phyloP scores from a whole-genome alignment of 2,329 filamentous ascomycete species.

The Fusarium sp. region DNA sequence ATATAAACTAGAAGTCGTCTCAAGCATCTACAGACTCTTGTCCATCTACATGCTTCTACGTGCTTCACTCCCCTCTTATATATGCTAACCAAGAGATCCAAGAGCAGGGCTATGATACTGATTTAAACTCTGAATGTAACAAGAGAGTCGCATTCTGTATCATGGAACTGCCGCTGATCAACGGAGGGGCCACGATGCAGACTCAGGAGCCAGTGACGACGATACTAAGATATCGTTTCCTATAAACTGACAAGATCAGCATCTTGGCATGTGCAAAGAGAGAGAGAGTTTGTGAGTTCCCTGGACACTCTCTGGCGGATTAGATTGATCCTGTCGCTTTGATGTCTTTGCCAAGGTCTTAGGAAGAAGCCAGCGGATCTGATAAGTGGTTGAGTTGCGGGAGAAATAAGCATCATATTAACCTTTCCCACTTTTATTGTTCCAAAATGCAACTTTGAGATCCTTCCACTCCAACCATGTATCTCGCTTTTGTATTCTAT shows the following conservation, averaged over 20 bases:
- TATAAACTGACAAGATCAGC: slow-evolving; percentile 40
- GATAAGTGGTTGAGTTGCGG: slow-evolving; percentile 11
- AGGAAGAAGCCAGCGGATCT: slow-evolving; percentile 5
- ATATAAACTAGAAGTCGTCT: background rate
- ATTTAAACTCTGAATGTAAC: slow-evolving; percentile 3
- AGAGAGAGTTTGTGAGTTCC: background rate
- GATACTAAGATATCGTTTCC: slow-evolving; percentile 15
- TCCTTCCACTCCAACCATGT: slow-evolving; percentile 5
- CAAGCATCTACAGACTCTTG: slow-evolving; percentile 3
- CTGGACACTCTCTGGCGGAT: background rate
- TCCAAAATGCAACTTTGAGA: slow-evolving; percentile 22
- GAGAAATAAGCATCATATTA: slow-evolving; percentile 28
- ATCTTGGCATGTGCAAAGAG: slow-evolving; percentile 29
- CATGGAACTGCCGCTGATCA: slow-evolving; percentile 20
- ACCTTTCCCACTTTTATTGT: slow-evolving; percentile 29
- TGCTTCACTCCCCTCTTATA: slow-evolving; percentile 34
- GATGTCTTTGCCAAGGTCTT: slow-evolving; percentile 12
- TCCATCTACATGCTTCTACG: slow-evolving; percentile 4
- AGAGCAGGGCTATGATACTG: slow-evolving; percentile 24
- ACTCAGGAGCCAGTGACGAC: background rate
- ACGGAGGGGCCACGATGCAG: slow-evolving; percentile 13
- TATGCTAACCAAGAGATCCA: slow-evolving; percentile 20
- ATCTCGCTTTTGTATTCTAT: background rate
- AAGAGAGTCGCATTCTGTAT: slow-evolving; percentile 8
- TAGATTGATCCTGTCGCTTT: background rate